These are phyloP conservation scores for Coffea humblotiana DNA, from an alignment of 305 asterid species.

Conservation along the genomic window DNA sequence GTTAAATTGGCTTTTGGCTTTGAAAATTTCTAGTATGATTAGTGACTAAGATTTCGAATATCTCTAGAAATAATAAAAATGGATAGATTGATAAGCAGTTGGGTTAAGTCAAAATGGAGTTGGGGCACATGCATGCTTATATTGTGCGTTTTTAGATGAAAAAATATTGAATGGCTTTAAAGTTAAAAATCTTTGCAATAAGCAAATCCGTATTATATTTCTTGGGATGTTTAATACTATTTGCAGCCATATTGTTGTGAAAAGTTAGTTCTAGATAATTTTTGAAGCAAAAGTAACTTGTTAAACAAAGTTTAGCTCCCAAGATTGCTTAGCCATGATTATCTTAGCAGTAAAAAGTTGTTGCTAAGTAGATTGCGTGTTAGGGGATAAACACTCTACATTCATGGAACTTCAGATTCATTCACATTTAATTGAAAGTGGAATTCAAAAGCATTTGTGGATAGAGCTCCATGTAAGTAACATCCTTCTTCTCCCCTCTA, in stretches of 20 bases:
- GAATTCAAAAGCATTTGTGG: no score
- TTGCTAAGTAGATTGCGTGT: no score
- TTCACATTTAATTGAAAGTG: no score
- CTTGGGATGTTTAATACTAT: background rate
- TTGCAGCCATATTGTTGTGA: background rate
- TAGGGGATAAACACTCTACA: no score
- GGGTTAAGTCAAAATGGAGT: background rate
- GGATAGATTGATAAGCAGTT: no score
- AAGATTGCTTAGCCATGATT: no score
- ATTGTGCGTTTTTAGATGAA: background rate
- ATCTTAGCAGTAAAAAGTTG: background rate
- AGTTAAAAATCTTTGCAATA: no score
- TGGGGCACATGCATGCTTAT: background rate
- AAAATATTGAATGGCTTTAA: no score
- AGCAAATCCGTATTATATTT: background rate
- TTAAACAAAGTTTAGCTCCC: background rate
- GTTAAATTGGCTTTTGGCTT: background rate
- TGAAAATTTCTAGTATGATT: no score
- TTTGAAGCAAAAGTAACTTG: background rate
- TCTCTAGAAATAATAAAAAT: background rate
- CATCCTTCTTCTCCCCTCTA: background rate
- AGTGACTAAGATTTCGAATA: background rate
- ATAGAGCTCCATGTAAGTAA: no score
- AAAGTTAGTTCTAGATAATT: no score
- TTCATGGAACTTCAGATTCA: no score